Evolutionary conservation across 805 yeast genomes (phyloP).

Genomic region (Lipomyces yamanashiensis): DNA sequence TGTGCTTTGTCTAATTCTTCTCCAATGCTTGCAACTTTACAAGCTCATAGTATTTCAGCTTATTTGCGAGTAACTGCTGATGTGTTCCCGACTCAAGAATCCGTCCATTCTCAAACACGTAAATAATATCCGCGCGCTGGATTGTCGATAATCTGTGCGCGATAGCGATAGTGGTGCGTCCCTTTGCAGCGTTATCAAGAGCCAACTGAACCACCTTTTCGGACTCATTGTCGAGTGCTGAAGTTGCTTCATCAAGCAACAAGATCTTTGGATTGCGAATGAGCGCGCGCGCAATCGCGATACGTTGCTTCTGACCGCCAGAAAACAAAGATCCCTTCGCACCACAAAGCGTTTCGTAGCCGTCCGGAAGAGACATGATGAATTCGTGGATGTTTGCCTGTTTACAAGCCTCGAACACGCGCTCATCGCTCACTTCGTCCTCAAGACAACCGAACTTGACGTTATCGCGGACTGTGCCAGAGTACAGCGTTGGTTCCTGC

Average conservation of each 20-base stretch:
- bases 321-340: slow-evolving; percentile 57
- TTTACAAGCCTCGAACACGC: slow-evolving; percentile 50
- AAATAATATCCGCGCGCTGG: slow-evolving; percentile 56
- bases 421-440: slow-evolving; percentile 46
- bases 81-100: slow-evolving; percentile 59
- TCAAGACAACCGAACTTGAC: slow-evolving; percentile 51
- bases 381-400: slow-evolving; percentile 60
- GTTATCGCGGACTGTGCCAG: slow-evolving; percentile 79
- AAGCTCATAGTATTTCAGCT: slow-evolving; percentile 49
- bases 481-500: slow-evolving; percentile 67
- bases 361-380: slow-evolving; percentile 58
- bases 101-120: slow-evolving; percentile 58
- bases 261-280: slow-evolving; percentile 60
- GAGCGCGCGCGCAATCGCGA: slow-evolving; percentile 67
- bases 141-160: slow-evolving; percentile 75
- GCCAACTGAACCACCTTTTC: slow-evolving; percentile 70
- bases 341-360: slow-evolving; percentile 56
- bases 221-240: slow-evolving; percentile 61
- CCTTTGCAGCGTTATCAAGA: slow-evolving; percentile 59
- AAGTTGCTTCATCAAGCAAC: slow-evolving; percentile 62
- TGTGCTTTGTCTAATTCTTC: slow-evolving; percentile 33
- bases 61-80: slow-evolving; percentile 48
- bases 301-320: slow-evolving; percentile 69
- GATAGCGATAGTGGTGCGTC: slow-evolving; percentile 73
- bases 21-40: slow-evolving; percentile 52